Evolutionary conservation across 1,139 yeast species (phyloP), one percentile per base, ranked within the genome.

Genomic region (Kazachstania sp.): DNA sequence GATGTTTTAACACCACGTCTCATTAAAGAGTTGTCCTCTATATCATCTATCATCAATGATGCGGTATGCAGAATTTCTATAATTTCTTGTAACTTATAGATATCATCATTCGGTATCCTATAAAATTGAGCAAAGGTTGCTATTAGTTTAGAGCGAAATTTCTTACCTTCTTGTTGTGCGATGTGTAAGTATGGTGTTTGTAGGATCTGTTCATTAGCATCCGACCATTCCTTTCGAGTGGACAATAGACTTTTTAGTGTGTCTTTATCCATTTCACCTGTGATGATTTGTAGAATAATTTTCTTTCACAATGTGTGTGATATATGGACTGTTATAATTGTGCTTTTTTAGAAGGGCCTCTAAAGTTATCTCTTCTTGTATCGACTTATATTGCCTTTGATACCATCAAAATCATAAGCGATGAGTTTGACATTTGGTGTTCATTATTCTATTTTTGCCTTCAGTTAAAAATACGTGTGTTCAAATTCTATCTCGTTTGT

Each of bases 1-100:
- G 95, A 87, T 3, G 87, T 79, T 0, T 87, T 85, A 20, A 70
- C 65, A 0, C 96, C 96, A 34, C 97, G 68, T 52, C 97, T 71
- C 42, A 77, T 68, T 30, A 66, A 68, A 0, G 95, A 83, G 42
- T 68, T 71, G 62, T 88, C 97, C 60, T 88, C 97, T 30, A 88
- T 85, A 60, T 88, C 97, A 63, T 88, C 97, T 30, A 88, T 78
- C 47, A 83, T 65, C 48, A 84, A 64, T 9, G 87, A 81, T 0
- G 88, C 77, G 9, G 78, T 75, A 61, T 84, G 94, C 39, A 84
- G 67, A 49, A 75, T 73, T 49, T 75, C 78, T 16, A 83, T 73
- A 32, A 79, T 68, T 7, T 66, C 59, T 37, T 73, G 66, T 13
- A 81, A 68, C 30, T 64, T 58, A 0, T 45, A 56, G 13, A 78